Conservation (phyloP, 768 basidiomycete genomes). For the Termitomyces sp. region DNA sequence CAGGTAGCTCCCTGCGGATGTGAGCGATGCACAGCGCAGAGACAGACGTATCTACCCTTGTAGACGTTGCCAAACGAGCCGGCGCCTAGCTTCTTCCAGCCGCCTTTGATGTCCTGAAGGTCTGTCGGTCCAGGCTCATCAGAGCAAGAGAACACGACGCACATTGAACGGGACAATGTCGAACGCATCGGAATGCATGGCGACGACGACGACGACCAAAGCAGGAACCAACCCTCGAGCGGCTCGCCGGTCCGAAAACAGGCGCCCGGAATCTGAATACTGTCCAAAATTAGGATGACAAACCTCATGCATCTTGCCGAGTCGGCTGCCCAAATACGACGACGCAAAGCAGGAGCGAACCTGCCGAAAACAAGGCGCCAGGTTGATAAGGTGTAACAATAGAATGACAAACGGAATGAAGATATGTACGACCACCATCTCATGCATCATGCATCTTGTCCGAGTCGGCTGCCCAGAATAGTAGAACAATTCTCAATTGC, state of each 20-base stretch:
- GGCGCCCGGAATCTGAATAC: too few species aligned
- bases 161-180: constrained; percentile 88
- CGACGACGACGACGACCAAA: background rate
- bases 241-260: background rate
- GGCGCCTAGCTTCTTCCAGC: constrained; percentile 88
- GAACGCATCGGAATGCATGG: constrained; percentile 48
- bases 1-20: constrained; percentile 69
- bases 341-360: too few species aligned
- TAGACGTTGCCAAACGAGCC: constrained; percentile 93
- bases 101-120: constrained; percentile 73
- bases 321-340: too few species aligned
- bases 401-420: too few species aligned
- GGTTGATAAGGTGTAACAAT: too few species aligned
- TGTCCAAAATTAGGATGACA: too few species aligned
- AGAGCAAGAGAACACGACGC: constrained; percentile 15
- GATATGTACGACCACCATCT: too few species aligned
- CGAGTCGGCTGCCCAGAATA: too few species aligned
- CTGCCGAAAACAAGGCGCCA: too few species aligned
- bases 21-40: background rate
- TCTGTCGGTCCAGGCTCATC: background rate
- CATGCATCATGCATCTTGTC: too few species aligned
- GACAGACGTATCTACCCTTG: constrained; percentile 46
- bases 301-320: too few species aligned
- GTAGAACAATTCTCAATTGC: too few species aligned
- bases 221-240: background rate